Base-by-base conservation (phyloP, 306 rosid genomes). In the Acacia acuminata region DNA sequence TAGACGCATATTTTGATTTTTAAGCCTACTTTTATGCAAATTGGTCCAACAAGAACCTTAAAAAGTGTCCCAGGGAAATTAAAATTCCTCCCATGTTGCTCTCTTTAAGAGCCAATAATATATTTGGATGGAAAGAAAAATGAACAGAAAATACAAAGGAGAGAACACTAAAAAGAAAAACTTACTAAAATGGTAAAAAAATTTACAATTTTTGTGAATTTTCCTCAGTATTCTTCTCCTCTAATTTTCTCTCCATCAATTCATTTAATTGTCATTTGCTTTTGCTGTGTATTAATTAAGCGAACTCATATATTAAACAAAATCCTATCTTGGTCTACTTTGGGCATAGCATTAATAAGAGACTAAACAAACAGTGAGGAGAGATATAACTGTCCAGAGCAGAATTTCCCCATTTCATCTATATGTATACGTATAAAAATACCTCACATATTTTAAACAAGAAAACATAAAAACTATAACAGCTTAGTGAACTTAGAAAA, bases 361-460 rank as follows among this genome's bases (percentile, higher is more conserved):
- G 77, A 81, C 17, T 34, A 76, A 34, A 67, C 71, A 22, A 79
- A 36, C 75, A 10, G 16, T 42, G n/a, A 22, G 30, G 76, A 75
- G 51, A 76, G n/a, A 82, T 55, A 87, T 81, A 77, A 70, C 70
- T 30, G 42, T 30, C 40, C 60, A 67, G 19, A 56, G 79, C 80
- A 84, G 56, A 80, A 82, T 83, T 83, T 86, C 86, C 82, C 79
- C 87, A 83, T 73, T 87, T 83, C 84, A 87, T 83, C 85, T 79
- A 87, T 86, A 76, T 27, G 10, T 27, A 36, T 10, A 78, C 85
- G 76, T 79, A 79, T 84, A 71, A 85, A 85, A 80, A n/a, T 86
- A 72, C 17, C 71, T 83, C 76, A 76, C 83, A 71, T 72, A 71
- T 53, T 78, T 90, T 90, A 90, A 94, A 93, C 48, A 75, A 65